Evolutionary conservation across 2,329 filamentous ascomycete genomes (phyloP), one percentile per base, ranked within the genome.

Genomic region (Claviceps maximensis): DNA sequence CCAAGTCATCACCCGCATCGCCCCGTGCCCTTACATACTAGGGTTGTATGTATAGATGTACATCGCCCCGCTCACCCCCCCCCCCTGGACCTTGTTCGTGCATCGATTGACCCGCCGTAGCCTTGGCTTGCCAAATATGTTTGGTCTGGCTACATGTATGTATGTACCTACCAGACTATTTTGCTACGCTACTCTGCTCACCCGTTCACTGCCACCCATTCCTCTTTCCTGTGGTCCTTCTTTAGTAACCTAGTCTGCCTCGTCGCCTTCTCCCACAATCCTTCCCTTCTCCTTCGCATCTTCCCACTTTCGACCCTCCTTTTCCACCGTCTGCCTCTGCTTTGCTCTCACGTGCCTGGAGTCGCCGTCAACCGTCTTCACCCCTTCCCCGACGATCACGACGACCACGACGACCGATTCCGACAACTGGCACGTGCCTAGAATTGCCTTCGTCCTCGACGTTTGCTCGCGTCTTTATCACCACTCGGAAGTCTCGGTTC

Each of bases 311-410:
- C 47, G 52, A 42, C 54, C 46, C 49, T 54, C 47, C 45, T 41
- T 50, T 44, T 36, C 19, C 27, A 23, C 36, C 38, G 36, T 50
- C 47, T 45, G 33, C 44, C 49, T 45, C 49, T 49, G 29, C 49
- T 44, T 51, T 46, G 42, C 45, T 52, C 49, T 27, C 54, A 44
- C 55, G 53, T 50, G 55, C 45, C 49, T 56, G 27, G 42, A 54
- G 47, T 53, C 50, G 53, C 46, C 47, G 42, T 52, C 42, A 31
- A 17, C 29, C 36, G 38, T 49, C 44, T 53, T 3, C 27, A 4
- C 23, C 15, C 40, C 44, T 23, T 25, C 27, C 44, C 40, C 33
- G 29, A 33, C 51, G 47, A 53, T 27, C 6, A 27, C 47, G 38
- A 50, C 49, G 17, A 51, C 38, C 12, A n/a, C 48, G 47, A 53